Conservation (phyloP, 805 yeast genomes). For the Phaffomyces thermotolerans region DNA sequence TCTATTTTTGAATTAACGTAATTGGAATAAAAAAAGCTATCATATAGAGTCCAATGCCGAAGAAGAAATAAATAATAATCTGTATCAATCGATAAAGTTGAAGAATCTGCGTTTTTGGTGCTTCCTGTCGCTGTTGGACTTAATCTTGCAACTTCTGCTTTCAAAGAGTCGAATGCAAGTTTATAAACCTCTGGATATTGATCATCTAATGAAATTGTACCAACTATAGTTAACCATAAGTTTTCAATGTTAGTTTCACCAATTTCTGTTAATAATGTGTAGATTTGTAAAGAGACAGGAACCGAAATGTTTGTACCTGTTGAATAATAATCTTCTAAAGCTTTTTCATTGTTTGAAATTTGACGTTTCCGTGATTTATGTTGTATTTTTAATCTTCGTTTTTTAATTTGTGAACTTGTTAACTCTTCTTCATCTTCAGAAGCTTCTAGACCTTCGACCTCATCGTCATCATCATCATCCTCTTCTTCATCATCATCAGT, state of each 20-base stretch:
- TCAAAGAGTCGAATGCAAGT: constrained; percentile 61
- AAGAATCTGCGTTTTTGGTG: constrained; percentile 32
- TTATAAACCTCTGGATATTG: constrained; percentile 71
- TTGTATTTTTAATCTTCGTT: constrained; percentile 23
- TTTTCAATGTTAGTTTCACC: constrained; percentile 69
- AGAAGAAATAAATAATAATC: constrained; percentile 83
- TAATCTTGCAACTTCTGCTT: constrained; percentile 77
- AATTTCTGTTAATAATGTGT: constrained; percentile 68
- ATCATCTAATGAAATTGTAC: constrained; percentile 73
- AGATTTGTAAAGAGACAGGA: constrained; percentile 72
- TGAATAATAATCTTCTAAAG: constrained; percentile 68
- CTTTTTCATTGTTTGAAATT: constrained; percentile 41
- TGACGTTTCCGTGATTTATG: constrained; percentile 35
- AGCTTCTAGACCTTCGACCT: constrained; percentile 19
- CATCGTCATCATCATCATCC: constrained; percentile 26
- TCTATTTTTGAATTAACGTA: constrained; percentile 82
- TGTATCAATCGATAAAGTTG: constrained; percentile 56
- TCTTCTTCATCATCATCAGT: constrained; percentile 28
- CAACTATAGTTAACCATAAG: constrained; percentile 85
- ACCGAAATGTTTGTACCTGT: constrained; percentile 75
- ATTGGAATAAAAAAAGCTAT: constrained; percentile 84
- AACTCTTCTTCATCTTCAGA: constrained; percentile 24
- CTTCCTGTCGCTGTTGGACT: constrained; percentile 31
- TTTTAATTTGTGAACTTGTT: constrained; percentile 22
- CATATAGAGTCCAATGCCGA: constrained; percentile 91